These are phyloP conservation scores for Solanum virginianum DNA, from an alignment of 257 asterid species.

Conservation along the genomic window DNA sequence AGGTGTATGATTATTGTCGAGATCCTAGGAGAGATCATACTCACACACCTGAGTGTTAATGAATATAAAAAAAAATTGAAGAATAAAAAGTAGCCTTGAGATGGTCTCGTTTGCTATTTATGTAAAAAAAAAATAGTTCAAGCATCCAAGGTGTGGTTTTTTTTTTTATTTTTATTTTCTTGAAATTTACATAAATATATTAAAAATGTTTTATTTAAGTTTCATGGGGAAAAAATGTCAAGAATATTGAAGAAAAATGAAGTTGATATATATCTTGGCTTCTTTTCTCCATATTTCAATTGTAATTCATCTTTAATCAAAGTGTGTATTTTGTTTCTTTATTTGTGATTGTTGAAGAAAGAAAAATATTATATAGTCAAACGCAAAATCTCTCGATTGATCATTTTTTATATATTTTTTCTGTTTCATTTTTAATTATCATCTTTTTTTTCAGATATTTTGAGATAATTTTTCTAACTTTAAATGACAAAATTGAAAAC, in stretches of 20 bases:
- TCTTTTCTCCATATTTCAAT: background rate
- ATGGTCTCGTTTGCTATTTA: background rate
- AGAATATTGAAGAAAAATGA: background rate
- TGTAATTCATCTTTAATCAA: background rate
- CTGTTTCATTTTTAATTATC: background rate
- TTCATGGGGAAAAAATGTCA: background rate
- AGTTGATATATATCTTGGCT: background rate
- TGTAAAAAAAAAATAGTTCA: background rate
- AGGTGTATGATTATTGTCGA: conserved; percentile 60
- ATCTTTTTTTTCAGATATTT: background rate
- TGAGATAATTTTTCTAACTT: no score
- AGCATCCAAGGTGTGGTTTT: background rate
- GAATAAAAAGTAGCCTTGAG: background rate
- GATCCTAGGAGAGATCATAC: conserved; percentile 49
- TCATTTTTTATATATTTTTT: background rate
- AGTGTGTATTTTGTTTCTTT: background rate
- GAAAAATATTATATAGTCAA: background rate
- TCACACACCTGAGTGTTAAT: conserved; percentile 66
- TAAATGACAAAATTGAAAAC: background rate
- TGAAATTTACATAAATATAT: background rate
- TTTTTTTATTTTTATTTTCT: background rate
- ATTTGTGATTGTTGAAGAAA: background rate
- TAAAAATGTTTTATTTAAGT: background rate
- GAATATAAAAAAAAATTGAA: background rate
- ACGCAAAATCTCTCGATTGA: background rate